These are phyloP conservation scores for Bjerkandera adusta DNA, from an alignment of 1,284 basidiomycete genomes.

Conservation along the genomic window DNA sequence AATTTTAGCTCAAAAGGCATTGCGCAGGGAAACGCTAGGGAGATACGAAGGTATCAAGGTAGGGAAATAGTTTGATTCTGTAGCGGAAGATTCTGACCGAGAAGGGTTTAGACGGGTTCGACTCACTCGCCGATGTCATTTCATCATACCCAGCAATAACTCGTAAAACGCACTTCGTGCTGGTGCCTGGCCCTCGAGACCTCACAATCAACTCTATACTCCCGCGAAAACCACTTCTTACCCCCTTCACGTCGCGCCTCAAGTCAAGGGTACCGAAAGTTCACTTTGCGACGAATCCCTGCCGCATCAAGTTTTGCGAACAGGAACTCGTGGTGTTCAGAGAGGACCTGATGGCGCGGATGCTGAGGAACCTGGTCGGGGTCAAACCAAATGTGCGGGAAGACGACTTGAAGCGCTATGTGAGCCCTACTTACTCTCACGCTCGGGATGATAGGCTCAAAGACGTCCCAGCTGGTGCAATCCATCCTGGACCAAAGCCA, in stretches of 20 bases:
- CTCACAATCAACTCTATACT: slow-evolving; percentile 75
- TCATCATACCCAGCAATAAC: slow-evolving; percentile 77
- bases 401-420: slow-evolving; percentile 85
- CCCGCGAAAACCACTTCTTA: slow-evolving; percentile 79
- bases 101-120: slow-evolving; percentile 72
- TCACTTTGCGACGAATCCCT: slow-evolving; percentile 89
- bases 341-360: slow-evolving; percentile 91
- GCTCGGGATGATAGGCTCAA: neutral
- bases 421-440: slow-evolving; percentile 36
- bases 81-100: neutral
- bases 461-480: slow-evolving; percentile 75
- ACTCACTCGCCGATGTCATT: slow-evolving; percentile 83
- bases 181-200: slow-evolving; percentile 94
- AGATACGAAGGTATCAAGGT: slow-evolving; percentile 86
- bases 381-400: slow-evolving; percentile 76
- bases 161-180: slow-evolving; percentile 83
- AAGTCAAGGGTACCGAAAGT: slow-evolving; percentile 72
- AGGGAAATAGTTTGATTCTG: too few species aligned
- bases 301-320: slow-evolving; percentile 91
- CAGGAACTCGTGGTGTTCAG: slow-evolving; percentile 96
- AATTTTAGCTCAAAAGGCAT: slow-evolving; percentile 90
- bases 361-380: slow-evolving; percentile 89
- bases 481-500: slow-evolving; percentile 92
- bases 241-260: slow-evolving; percentile 69
- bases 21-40: slow-evolving; percentile 72